phyloP scores from a whole-genome alignment of 306 rosid genomes.

The Astragalus membranaceus region DNA sequence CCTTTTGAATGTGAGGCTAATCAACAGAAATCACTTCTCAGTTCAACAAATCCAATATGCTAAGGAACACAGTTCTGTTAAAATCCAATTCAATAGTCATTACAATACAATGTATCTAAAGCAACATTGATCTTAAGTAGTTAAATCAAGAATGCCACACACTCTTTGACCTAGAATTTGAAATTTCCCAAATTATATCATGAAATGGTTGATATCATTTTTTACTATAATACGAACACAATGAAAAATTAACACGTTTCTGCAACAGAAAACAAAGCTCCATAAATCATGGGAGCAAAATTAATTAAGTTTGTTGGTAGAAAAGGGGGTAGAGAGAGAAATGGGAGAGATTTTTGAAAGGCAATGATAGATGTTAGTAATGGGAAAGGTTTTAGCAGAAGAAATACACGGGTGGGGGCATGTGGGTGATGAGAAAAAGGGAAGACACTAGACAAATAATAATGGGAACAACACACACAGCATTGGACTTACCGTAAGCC shows the following conservation, averaged over 20 bases:
- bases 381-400: constrained; percentile 19
- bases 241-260: too few species aligned
- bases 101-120: not conserved
- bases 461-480: constrained; percentile 14
- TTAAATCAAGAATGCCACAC: not conserved
- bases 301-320: not conserved
- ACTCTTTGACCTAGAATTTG: constrained; percentile 3
- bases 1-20: constrained; percentile 4
- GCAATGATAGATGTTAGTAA: constrained; percentile 25
- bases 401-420: constrained; percentile 18
- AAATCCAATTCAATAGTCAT: not conserved
- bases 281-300: not conserved
- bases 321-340: not conserved
- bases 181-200: not conserved
- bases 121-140: not conserved
- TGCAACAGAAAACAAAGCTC: not conserved
- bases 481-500: constrained; percentile 36
- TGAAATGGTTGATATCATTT: too few species aligned
- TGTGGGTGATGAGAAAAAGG: constrained; percentile 20
- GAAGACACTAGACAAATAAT: constrained; percentile 36
- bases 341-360: constrained; percentile 13
- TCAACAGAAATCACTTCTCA: constrained; percentile 25
- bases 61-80: not conserved
- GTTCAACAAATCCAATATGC: not conserved
- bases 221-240: too few species aligned